Evolutionary conservation across 345 rosid species (phyloP), one percentile per base, ranked within the genome.

Genomic region (Eucalyptus pauciflora): DNA sequence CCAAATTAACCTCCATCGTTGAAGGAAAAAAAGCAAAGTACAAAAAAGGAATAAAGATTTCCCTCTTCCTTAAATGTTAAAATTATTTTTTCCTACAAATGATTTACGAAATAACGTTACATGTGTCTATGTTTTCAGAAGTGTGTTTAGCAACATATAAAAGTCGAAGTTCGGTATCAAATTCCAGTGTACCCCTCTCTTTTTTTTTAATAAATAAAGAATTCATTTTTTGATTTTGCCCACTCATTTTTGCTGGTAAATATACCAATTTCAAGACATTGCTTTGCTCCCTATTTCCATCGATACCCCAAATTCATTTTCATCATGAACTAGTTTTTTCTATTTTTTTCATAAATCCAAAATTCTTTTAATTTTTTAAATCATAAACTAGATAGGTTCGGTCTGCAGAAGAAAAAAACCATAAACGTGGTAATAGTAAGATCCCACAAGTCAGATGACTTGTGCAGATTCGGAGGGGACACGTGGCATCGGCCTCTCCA

Each of bases 191-290:
- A 16, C 3, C 24, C 24, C n/a, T n/a, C 16, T 1, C n/a, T 25
- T 64, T 3, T n/a, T 1, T n/a, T 1, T 69, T 64, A 4, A n/a
- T 15, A 67, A 7, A n/a, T n/a, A n/a, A 0, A 4, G 2, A 67
- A 0, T 14, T n/a, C 5, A 0, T 33, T 69, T 31, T 69, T 10
- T 6, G 13, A 20, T 10, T 69, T 33, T 9, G 20, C 5, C 37
- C 37, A n/a, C 10, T n/a, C 76, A 64, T 14, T n/a, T 64, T 64
- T 64, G 11, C 20, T 14, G 20, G 6, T n/a, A n/a, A 64, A 69
- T 33, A 31, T 69, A 69, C 13, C 12, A 33, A 5, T 33, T 71
- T 17, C 22, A 15, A 5, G 17, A 16, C 80, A 33, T 69, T 8
- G 80, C 43, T 33, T 31, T 31, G 80, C 80, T 69, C 11, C 12